Conservation (phyloP, 345 rosid species). For the Raphanus raphanistrum region DNA sequence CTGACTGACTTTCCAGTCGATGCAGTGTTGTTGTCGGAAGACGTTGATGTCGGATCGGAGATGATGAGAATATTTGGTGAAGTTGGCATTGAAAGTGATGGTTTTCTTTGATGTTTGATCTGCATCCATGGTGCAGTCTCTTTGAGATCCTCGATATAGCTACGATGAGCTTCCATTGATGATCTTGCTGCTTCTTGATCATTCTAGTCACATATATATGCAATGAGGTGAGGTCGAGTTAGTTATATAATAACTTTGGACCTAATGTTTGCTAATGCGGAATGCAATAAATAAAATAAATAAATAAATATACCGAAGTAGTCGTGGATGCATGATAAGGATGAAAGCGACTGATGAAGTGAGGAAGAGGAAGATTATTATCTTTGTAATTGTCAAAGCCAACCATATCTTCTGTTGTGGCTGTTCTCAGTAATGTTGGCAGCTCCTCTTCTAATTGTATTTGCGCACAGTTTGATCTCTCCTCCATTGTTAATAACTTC, state of each 20-base stretch:
- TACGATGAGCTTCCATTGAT: slow-evolving; percentile 23
- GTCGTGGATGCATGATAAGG: slow-evolving; percentile 38
- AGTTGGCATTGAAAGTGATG: slow-evolving; percentile 70
- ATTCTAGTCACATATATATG: slow-evolving; percentile 4
- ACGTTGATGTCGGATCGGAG: slow-evolving; percentile 29
- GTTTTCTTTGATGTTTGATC: slow-evolving; percentile 41
- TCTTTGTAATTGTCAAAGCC: slow-evolving; percentile 49
- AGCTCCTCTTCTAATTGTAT: slow-evolving; percentile 36
- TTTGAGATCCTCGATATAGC: slow-evolving; percentile 17
- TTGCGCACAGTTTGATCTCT: slow-evolving; percentile 12
- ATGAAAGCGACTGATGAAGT: slow-evolving; percentile 36
- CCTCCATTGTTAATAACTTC: slow-evolving; percentile 32
- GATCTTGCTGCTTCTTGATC: slow-evolving; percentile 33
- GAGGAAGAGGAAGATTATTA: slow-evolving; percentile 6
- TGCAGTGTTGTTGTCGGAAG: slow-evolving; percentile 19
- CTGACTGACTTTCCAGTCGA: slow-evolving; percentile 30
- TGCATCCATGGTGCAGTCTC: slow-evolving; percentile 20
- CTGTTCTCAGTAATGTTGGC: slow-evolving; percentile 49
- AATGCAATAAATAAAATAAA: background rate
- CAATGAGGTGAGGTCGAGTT: background rate
- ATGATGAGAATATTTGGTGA: slow-evolving; percentile 44
- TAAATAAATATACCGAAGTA: slow-evolving; percentile 29
- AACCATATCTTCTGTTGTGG: slow-evolving; percentile 49
- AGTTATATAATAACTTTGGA: background rate
- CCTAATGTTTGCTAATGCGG: slow-evolving; percentile 14